A percentile compares a stretch with the other conserved stretches of the same genome.
Conservation (phyloP, 352 stramenopile genomes). For the Phytophthora tubulina region DNA sequence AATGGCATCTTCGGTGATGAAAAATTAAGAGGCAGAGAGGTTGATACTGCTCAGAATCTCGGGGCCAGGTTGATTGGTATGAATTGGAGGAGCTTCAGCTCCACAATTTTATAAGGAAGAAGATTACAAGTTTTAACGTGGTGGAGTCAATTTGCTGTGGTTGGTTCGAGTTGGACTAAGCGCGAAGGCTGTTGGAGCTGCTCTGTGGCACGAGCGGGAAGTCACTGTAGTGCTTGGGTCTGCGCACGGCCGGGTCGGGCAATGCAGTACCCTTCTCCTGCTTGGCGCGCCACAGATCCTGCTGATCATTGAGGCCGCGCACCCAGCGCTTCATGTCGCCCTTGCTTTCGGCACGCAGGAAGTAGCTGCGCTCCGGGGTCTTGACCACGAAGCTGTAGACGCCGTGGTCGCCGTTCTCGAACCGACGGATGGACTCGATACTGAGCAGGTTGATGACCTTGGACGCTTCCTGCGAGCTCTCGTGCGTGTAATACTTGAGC, state of each 20-base stretch:
- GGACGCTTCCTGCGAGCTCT: constrained; percentile 64
- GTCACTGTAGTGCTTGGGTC: constrained; percentile 83
- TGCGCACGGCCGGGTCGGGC: constrained; percentile 48
- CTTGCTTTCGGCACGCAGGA: constrained; percentile 82
- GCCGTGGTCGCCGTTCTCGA: constrained; percentile 86
- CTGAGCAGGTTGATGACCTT: constrained; percentile 78
- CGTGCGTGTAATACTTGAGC: constrained; percentile 85
- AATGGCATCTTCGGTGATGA: neutral
- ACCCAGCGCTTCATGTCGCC: constrained; percentile 92
- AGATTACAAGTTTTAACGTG: constrained; percentile 36
- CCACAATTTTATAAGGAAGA: constrained; percentile 34
- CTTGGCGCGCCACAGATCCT: constrained; percentile 83
- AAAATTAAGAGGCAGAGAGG: constrained; percentile 3
- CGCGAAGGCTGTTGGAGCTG: constrained; percentile 49
- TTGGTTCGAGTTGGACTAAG: constrained; percentile 30
- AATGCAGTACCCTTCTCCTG: constrained; percentile 39
- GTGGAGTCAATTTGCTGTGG: constrained; percentile 21
- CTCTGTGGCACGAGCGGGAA: constrained; percentile 57
- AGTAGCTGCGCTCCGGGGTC: constrained; percentile 78
- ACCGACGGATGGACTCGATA: constrained; percentile 83
- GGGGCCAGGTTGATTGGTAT: constrained; percentile 14
- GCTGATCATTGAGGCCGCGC: constrained; percentile 80
- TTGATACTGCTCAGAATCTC: constrained; percentile 15
- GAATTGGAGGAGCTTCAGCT: constrained; percentile 25
- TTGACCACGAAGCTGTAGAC: constrained; percentile 87